Evolutionary conservation across 2,329 filamentous ascomycete genomes (phyloP).

Genomic region (Neofusicoccum parvum): DNA sequence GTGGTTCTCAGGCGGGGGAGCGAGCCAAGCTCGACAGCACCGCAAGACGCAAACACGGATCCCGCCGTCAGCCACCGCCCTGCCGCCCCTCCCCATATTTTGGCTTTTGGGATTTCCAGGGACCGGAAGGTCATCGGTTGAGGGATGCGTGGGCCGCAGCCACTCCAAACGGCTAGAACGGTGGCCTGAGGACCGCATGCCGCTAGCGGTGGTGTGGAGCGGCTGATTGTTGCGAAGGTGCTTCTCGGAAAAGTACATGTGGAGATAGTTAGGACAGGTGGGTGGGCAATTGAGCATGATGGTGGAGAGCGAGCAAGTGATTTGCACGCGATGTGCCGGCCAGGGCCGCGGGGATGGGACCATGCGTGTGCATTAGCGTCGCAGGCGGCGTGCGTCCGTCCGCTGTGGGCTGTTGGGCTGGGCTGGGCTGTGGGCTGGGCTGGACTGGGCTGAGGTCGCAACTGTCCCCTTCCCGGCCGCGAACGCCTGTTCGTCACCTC

Average conservation of each 20-base stretch:
- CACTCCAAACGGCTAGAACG: no score
- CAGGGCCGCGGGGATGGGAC: not conserved
- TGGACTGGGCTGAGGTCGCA: not conserved
- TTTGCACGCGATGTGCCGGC: not conserved
- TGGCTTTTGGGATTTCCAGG: not conserved
- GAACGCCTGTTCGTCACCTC: constrained; percentile 6
- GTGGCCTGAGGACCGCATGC: no score
- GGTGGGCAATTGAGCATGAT: not conserved
- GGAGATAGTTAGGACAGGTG: not conserved
- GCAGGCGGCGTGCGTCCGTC: not conserved
- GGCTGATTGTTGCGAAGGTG: no score
- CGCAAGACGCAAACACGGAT: no score
- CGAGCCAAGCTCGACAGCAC: no score
- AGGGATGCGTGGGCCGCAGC: no score
- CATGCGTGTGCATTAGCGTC: constrained; percentile 16
- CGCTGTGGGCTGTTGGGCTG: not conserved
- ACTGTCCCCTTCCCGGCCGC: not conserved
- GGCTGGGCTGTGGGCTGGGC: no score
- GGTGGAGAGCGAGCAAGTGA: not conserved
- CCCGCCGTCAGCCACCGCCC: no score
- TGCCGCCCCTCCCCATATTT: not conserved
- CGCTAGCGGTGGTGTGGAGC: no score
- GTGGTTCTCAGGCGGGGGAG: no score
- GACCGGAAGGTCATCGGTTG: not conserved
- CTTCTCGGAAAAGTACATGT: not conserved